Percentiles rank a stretch among this genome's conserved stretches.
Conservation (phyloP, 305 asterid species). For the Fraxinus baroniana region DNA sequence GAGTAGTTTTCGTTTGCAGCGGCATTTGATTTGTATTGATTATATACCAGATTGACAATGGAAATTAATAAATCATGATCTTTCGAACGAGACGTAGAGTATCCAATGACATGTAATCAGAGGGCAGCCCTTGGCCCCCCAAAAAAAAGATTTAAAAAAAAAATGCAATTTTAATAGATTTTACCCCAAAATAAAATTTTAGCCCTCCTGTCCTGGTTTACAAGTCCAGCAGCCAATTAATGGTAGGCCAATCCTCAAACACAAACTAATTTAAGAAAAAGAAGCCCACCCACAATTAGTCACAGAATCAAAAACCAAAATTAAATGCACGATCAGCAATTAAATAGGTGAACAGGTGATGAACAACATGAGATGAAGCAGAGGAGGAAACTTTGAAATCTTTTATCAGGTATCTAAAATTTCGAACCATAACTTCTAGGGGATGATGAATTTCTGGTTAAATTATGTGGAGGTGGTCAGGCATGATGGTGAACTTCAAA, state of each 20-base stretch:
- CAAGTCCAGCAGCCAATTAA: background rate
- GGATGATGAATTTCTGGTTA: background rate
- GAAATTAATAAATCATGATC: slow-evolving; percentile 12
- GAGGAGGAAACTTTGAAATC: background rate
- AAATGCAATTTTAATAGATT: background rate
- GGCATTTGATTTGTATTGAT: slow-evolving; percentile 11
- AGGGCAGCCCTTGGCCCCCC: background rate
- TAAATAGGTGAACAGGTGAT: background rate
- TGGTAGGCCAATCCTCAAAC: background rate
- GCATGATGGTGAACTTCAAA: background rate
- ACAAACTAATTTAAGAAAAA: background rate
- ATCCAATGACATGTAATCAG: background rate
- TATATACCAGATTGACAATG: background rate
- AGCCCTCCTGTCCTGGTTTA: background rate
- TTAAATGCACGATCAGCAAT: background rate
- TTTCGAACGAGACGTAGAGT: background rate
- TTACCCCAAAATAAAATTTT: background rate
- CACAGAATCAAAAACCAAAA: background rate
- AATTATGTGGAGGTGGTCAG: background rate
- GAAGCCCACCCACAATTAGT: background rate
- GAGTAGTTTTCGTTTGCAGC: background rate
- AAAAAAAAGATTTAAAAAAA: too few relatives aligned
- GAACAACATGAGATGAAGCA: background rate
- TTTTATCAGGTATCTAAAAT: background rate
- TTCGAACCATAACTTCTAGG: background rate